A percentile compares a stretch with the other conserved stretches of the same genome.
Evolutionary conservation across 148 eudicot genomes (phyloP).

Genomic region (Nepenthes gracilis): DNA sequence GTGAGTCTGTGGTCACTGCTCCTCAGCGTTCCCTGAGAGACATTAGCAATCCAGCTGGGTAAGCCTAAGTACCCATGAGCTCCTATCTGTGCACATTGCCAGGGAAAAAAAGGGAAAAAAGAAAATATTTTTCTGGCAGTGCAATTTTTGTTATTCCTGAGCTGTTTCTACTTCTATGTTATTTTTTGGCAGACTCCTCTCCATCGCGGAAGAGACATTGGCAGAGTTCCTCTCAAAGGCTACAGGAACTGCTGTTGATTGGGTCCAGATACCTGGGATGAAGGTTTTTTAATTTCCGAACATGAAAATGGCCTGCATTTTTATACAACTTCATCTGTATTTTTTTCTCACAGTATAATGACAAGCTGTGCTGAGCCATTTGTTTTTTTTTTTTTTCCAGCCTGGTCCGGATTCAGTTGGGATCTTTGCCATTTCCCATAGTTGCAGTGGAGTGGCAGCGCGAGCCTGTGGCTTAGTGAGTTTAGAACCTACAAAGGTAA

Average conservation of each 20-base stretch:
- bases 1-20: conserved; percentile 63
- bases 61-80: conserved; percentile 4
- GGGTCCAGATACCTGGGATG: conserved; percentile 99
- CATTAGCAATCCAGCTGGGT: conserved; percentile 86
- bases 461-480: conserved; percentile 96
- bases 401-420: conserved; percentile 99
- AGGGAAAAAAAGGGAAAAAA: no score
- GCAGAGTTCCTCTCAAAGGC: conserved; percentile 99
- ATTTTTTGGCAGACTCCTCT: conserved; percentile 50
- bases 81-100: neutral
- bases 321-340: neutral
- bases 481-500: conserved; percentile 91
- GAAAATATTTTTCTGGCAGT: neutral
- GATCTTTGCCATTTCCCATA: conserved; percentile 91
- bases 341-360: neutral
- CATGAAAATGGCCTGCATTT: neutral
- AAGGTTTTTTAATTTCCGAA: conserved; percentile 37
- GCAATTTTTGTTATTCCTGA: neutral
- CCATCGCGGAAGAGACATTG: conserved; percentile 96
- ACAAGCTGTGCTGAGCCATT: neutral
- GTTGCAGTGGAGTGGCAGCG: conserved; percentile 92
- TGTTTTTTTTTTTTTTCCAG: conserved; percentile 15
- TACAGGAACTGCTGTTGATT: conserved; percentile 99
- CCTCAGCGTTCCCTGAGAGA: conserved; percentile 57
- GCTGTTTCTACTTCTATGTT: neutral